phyloP scores from a whole-genome alignment of 1,284 basidiomycete species.

The Papiliotrema nemorosa region DNA sequence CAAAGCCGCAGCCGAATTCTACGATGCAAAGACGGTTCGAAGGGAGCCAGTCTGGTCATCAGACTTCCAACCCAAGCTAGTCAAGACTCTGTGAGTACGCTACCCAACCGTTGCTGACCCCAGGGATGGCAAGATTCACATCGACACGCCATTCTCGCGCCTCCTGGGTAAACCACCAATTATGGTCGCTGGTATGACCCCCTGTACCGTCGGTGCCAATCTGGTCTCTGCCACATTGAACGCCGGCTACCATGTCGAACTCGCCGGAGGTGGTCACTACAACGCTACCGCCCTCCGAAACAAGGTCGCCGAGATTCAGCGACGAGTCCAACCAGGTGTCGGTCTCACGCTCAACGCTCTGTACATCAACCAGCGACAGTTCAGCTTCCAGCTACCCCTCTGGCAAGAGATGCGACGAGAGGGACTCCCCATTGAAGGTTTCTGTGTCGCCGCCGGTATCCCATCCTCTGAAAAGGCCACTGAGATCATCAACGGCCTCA shows the following conservation, averaged over 20 bases:
- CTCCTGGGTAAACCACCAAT: slow-evolving; percentile 92
- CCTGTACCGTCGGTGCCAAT: slow-evolving; percentile 85
- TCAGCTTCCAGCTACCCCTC: slow-evolving; percentile 91
- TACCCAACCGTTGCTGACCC: not conserved
- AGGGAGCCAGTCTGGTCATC: slow-evolving; percentile 87
- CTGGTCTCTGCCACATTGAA: slow-evolving; percentile 88
- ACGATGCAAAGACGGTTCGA: slow-evolving; percentile 63
- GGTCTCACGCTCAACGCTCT: slow-evolving; percentile 92
- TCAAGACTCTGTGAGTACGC: slow-evolving; percentile 73
- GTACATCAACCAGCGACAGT: slow-evolving; percentile 98
- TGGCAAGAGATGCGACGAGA: slow-evolving; percentile 98
- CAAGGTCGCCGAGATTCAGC: slow-evolving; percentile 86
- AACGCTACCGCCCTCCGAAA: slow-evolving; percentile 79
- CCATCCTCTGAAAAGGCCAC: slow-evolving; percentile 89
- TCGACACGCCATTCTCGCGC: slow-evolving; percentile 95
- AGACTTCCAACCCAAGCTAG: slow-evolving; percentile 77
- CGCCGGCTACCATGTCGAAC: slow-evolving; percentile 93
- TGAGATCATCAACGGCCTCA: slow-evolving; percentile 80
- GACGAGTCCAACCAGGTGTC: slow-evolving; percentile 74
- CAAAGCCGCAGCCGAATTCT: slow-evolving; percentile 80
- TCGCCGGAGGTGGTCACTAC: slow-evolving; percentile 97
- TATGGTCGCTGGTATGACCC: slow-evolving; percentile 99
- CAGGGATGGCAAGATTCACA: slow-evolving; percentile 82
- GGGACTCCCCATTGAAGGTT: slow-evolving; percentile 92
- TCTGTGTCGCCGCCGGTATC: slow-evolving; percentile 95